Conservation (phyloP, 805 yeast species). For the Alloascoidea africana region DNA sequence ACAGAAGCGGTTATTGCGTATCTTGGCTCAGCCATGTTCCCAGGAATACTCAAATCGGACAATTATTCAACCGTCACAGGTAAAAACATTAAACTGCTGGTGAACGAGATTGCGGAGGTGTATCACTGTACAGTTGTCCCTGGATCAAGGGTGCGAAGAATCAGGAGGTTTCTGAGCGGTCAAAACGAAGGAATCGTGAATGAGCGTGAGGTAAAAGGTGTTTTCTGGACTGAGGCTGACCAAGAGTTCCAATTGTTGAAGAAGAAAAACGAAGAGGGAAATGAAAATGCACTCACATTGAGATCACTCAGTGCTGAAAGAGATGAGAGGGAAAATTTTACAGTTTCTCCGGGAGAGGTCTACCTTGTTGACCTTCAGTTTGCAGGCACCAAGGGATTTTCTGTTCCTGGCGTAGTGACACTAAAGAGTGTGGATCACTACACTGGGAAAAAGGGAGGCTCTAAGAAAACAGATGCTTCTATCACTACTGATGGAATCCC, state of each 20-base stretch:
- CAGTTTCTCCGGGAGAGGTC: constrained; percentile 68
- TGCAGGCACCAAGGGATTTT: constrained; percentile 43
- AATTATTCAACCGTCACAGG: constrained; percentile 38
- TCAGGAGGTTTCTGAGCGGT: constrained; percentile 89
- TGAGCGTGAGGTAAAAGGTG: constrained; percentile 87
- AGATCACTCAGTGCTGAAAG: constrained; percentile 12
- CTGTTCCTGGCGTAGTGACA: constrained; percentile 53
- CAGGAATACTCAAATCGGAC: constrained; percentile 23
- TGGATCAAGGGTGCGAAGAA: constrained; percentile 82
- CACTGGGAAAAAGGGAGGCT: constrained; percentile 48
- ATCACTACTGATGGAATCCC: constrained; percentile 27
- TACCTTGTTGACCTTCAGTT: constrained; percentile 73
- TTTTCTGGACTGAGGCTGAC: constrained; percentile 72
- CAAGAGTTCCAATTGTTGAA: constrained; percentile 48
- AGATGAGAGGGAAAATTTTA: constrained; percentile 29
- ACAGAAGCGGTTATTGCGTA: constrained; percentile 71
- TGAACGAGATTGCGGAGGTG: constrained; percentile 73
- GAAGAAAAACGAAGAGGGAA: constrained; percentile 17
- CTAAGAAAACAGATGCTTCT: constrained; percentile 33
- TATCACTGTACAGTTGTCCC: constrained; percentile 83
- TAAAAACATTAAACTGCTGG: constrained; percentile 50
- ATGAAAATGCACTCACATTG: constrained; percentile 10
- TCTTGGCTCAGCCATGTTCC: constrained; percentile 56
- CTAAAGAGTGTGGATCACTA: constrained; percentile 50
- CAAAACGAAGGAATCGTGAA: constrained; percentile 88